Evolutionary conservation across 352 stramenopile genomes (phyloP), one percentile per base, ranked within the genome.

Genomic region (Phytopythium ostracodes): DNA sequence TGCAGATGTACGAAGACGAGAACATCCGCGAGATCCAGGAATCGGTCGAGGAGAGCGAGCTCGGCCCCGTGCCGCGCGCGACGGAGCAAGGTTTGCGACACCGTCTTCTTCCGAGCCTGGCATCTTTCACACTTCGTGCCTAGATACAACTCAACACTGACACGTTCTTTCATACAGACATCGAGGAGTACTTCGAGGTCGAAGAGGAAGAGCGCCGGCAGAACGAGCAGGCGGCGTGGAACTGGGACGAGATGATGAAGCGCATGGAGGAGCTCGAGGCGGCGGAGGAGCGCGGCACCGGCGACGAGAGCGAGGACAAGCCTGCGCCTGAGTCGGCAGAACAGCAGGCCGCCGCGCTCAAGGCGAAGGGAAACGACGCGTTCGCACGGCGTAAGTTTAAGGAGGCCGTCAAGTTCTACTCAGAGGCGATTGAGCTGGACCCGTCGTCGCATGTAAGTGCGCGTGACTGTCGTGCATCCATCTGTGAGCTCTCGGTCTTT

Each of bases 1-100:
- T 52, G 47, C 47, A 88, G 69, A 75, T 94, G 56, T 96, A 94
- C 51, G 84, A 96, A 57, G 70, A 87, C 15, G 84, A 91, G 51
- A 89, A 93, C 47, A 96, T 96, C 58, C 80, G 77, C 22, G 84
- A 96, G 56, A 96, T 96, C 52, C 76, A 92, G 36, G 84, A 96
- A 62, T 86, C 83, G 2, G 83, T 93, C 62, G 83, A 77, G 57
- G 78, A 96, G 59, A 96, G 87, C 55, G 76, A 94, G 4, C 47
- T 65, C 11, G 66, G 61, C 17, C 56, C 66, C 1, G 67, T 83
- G 42, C 62, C 76, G 4, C 65, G 64, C 49, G 81, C 77, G 20
- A 85, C 82, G 4, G 77, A 92, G 36, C 75, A 89, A 78, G 84
- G 83, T 87, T 59, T 10, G 55, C n/a, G n/a, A n/a, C n/a, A n/a